A percentile compares a stretch with the other conserved stretches of the same genome.
These are phyloP conservation scores for Claviceps paspali DNA, from an alignment of 2,329 filamentous ascomycete genomes.

Conservation along the genomic window DNA sequence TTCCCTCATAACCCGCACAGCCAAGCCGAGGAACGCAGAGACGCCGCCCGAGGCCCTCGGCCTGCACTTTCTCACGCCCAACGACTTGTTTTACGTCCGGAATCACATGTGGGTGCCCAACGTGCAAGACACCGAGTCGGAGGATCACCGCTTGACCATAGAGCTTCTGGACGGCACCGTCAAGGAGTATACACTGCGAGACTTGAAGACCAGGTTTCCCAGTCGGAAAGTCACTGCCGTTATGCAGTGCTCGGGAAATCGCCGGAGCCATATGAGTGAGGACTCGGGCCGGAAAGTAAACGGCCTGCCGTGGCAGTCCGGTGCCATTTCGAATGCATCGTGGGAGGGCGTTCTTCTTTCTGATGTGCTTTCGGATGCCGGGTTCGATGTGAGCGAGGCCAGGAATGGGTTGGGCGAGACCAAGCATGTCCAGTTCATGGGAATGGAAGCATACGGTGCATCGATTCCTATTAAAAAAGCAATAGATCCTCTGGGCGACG, in stretches of 20 bases:
- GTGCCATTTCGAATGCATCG: constrained; percentile 43
- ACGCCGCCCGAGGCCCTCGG: constrained; percentile 34
- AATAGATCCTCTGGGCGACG: constrained; percentile 45
- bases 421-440: constrained; percentile 42
- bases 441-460: constrained; percentile 44
- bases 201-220: constrained; percentile 37
- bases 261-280: constrained; percentile 42
- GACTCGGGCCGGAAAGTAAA: constrained; percentile 30
- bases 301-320: constrained; percentile 43
- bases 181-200: constrained; percentile 35
- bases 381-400: constrained; percentile 27
- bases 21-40: constrained; percentile 46
- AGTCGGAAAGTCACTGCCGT: constrained; percentile 36
- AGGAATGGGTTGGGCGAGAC: constrained; percentile 21
- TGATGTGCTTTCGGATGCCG: constrained; percentile 41
- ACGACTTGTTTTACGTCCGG: constrained; percentile 41
- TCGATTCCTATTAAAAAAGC: constrained; percentile 45
- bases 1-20: constrained; percentile 34
- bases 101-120: constrained; percentile 50
- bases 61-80: constrained; percentile 37
- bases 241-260: constrained; percentile 46
- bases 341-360: constrained; percentile 42
- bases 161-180: constrained; percentile 40
- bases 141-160: constrained; percentile 32
- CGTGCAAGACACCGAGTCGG: constrained; percentile 21